Percentiles rank a stretch among this genome's conserved stretches.
phyloP scores from a whole-genome alignment of 176 grass and related monocot genomes.

The Hordeum marinum region DNA sequence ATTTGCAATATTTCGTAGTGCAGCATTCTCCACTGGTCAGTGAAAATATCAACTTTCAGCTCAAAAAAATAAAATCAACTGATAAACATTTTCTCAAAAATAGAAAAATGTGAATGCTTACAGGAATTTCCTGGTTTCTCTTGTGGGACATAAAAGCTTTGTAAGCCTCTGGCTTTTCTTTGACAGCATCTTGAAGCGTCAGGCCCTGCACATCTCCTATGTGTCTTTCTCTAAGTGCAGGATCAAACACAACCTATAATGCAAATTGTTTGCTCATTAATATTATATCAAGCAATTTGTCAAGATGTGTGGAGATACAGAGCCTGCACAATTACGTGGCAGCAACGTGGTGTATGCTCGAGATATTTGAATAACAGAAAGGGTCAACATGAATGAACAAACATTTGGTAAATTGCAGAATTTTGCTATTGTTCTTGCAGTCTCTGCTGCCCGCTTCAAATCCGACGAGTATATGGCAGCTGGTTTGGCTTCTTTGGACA shows the following conservation, averaged over 20 bases:
- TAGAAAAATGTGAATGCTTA: conserved; percentile 26
- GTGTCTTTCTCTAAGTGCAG: conserved; percentile 66
- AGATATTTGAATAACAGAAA: conserved; percentile 6
- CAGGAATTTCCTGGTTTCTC: conserved; percentile 75
- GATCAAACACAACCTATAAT: conserved; percentile 56
- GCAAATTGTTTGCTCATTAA: background rate
- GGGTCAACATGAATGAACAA: background rate
- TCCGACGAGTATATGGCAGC: conserved; percentile 85
- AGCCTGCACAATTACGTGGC: background rate
- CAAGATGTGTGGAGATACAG: too few relatives aligned
- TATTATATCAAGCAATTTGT: conserved; percentile 7
- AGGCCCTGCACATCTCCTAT: conserved; percentile 85
- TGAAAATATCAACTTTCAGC: background rate
- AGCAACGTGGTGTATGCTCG: background rate
- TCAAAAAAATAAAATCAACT: background rate
- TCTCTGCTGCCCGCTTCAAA: conserved; percentile 80
- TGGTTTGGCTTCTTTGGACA: conserved; percentile 69
- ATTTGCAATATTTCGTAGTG: background rate
- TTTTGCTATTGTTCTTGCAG: conserved; percentile 67
- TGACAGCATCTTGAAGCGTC: conserved; percentile 55
- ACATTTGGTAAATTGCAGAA: conserved; percentile 70
- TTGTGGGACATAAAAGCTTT: conserved; percentile 57
- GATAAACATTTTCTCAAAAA: background rate
- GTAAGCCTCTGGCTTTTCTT: conserved; percentile 61
- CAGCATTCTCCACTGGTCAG: background rate